phyloP scores from a whole-genome alignment of 2,329 filamentous ascomycete species.

The Byssochlamys sp. region DNA sequence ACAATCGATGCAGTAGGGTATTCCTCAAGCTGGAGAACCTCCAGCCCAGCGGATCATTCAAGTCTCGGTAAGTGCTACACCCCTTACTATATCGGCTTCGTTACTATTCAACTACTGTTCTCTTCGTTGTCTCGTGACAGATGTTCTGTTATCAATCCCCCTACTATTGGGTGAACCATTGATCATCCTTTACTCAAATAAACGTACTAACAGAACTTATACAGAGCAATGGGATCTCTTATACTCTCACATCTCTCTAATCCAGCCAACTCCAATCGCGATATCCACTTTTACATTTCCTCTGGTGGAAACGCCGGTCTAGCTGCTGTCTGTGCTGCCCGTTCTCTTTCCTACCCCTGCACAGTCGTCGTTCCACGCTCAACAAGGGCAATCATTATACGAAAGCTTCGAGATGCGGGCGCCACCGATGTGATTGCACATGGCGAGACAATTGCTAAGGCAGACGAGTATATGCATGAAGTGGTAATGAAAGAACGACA shows the following conservation, averaged over 20 bases:
- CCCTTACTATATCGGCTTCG: constrained; percentile 10
- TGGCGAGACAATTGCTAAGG: constrained; percentile 59
- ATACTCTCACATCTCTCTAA: constrained; percentile 46
- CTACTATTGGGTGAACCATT: neutral
- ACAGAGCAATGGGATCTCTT: constrained; percentile 58
- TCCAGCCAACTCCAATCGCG: constrained; percentile 31
- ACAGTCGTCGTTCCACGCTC: constrained; percentile 65
- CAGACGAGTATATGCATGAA: constrained; percentile 56
- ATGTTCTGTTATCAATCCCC: too few species aligned
- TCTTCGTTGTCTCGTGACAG: neutral
- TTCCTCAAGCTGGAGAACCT: constrained; percentile 78
- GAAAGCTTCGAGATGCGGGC: constrained; percentile 60
- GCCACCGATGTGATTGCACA: constrained; percentile 55
- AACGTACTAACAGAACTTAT: neutral
- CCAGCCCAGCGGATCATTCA: constrained; percentile 79
- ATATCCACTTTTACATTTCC: constrained; percentile 65
- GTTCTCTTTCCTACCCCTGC: constrained; percentile 52
- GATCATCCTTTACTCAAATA: neutral
- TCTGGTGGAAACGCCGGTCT: constrained; percentile 79
- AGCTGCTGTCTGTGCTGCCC: constrained; percentile 65
- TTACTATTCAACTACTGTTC: constrained; percentile 4
- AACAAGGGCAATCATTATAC: constrained; percentile 60
- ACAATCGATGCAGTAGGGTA: constrained; percentile 47
- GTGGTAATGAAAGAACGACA: constrained; percentile 33
- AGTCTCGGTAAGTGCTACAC: constrained; percentile 46